Percentiles rank a stretch among this genome's conserved stretches.
Conservation (phyloP, 768 basidiomycete species). For the Hericium alpestre region DNA sequence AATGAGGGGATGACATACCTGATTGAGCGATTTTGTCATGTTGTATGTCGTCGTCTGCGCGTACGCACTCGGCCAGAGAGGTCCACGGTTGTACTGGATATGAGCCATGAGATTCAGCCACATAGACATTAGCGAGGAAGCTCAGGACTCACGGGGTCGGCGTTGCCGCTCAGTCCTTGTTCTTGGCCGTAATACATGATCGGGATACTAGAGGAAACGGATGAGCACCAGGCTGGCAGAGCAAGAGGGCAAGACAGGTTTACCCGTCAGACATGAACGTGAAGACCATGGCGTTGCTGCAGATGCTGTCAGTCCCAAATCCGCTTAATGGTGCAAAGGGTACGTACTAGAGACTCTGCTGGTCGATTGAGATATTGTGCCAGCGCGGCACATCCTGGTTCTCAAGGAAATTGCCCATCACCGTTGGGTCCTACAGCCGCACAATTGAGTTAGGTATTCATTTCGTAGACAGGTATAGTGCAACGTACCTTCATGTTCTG, state of each 20-base stretch:
- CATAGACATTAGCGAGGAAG: not conserved
- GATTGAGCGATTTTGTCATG: constrained; percentile 50
- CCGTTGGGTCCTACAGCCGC: constrained; percentile 20
- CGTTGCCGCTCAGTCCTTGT: constrained; percentile 52
- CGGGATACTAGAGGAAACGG: constrained; percentile 38
- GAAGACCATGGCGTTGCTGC: constrained; percentile 64
- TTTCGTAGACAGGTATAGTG: not conserved
- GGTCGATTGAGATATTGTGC: constrained; percentile 61
- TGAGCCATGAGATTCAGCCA: not conserved
- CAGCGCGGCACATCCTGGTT: constrained; percentile 73
- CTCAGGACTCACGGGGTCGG: constrained; percentile 46
- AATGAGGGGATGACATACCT: constrained; percentile 22
- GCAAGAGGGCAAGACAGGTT: not conserved
- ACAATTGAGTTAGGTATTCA: not conserved
- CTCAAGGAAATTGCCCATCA: constrained; percentile 70
- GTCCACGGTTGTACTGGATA: constrained; percentile 58
- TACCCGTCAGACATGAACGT: constrained; percentile 67
- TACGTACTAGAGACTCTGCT: constrained; percentile 56
- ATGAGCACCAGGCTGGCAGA: too few species aligned
- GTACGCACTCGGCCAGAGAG: constrained; percentile 64
- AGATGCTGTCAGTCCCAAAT: constrained; percentile 5
- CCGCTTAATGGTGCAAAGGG: not conserved
- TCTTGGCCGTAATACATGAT: constrained; percentile 79
- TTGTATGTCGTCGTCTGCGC: constrained; percentile 46
- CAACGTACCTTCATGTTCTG: constrained; percentile 33